Percentiles rank a stretch among this genome's conserved stretches.
These are phyloP conservation scores for Penicillium sp. DNA, from an alignment of 2,329 filamentous ascomycete species.

Conservation along the genomic window DNA sequence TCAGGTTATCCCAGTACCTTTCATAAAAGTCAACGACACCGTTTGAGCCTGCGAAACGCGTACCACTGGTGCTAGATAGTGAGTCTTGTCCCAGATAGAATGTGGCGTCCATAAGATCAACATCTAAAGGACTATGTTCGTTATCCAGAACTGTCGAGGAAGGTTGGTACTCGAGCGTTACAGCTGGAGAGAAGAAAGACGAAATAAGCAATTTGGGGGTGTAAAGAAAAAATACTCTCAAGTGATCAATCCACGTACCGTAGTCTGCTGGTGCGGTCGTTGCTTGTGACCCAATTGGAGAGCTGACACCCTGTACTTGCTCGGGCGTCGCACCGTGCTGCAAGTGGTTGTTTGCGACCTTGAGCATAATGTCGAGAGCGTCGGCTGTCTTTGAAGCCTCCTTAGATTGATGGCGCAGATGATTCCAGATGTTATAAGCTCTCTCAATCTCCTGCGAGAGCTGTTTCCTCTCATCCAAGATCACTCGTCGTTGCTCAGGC, in stretches of 20 bases:
- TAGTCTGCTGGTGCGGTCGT: background rate
- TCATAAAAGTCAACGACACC: conserved; percentile 24
- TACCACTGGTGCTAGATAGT: background rate
- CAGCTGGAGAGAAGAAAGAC: background rate
- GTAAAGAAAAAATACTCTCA: background rate
- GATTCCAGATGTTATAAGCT: conserved; percentile 22
- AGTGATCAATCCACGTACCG: background rate
- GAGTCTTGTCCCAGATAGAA: conserved; percentile 22
- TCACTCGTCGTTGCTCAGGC: conserved; percentile 12
- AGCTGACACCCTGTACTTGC: background rate
- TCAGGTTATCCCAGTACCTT: conserved; percentile 26
- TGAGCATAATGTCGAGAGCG: conserved; percentile 25
- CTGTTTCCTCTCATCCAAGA: conserved; percentile 15
- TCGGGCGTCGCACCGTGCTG: conserved; percentile 24
- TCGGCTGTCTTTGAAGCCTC: conserved; percentile 23
- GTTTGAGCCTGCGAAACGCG: conserved; percentile 15
- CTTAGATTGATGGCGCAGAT: conserved; percentile 22
- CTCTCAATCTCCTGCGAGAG: conserved; percentile 20
- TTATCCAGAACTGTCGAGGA: background rate
- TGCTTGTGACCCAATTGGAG: background rate
- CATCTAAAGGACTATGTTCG: conserved; percentile 17
- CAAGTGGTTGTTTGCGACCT: conserved; percentile 22
- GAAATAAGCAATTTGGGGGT: background rate
- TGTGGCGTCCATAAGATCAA: conserved; percentile 24
- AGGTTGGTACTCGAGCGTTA: background rate